A percentile compares a stretch with the other conserved stretches of the same genome.
Conservation (phyloP, 192 early-diverging fungal genomes). For the Anaeromyces robustus region DNA sequence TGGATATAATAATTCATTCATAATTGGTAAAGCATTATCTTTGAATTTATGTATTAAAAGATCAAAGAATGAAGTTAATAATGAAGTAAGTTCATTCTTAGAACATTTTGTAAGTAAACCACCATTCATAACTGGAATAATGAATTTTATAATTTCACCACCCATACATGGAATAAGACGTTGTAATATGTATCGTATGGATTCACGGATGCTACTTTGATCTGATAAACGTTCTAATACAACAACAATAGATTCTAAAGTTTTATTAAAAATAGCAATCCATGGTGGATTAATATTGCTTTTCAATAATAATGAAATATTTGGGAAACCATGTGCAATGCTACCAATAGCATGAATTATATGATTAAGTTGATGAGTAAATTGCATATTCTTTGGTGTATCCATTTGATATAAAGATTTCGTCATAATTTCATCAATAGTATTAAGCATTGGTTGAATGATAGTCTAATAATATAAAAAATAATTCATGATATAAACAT, state of each 20-base stretch:
- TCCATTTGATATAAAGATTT: constrained; percentile 41
- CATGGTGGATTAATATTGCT: constrained; percentile 29
- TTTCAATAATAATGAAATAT: constrained; percentile 20
- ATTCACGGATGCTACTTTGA: constrained; percentile 7
- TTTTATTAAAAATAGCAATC: constrained; percentile 60
- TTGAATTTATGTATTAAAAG: constrained; percentile 71
- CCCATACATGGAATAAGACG: constrained; percentile 78
- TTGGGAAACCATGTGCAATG: constrained; percentile 60
- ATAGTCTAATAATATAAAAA: constrained; percentile 31
- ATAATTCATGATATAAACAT: constrained; percentile 5
- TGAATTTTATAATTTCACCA: constrained; percentile 57
- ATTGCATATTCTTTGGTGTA: constrained; percentile 43
- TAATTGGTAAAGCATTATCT: constrained; percentile 18
- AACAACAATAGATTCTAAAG: constrained; percentile 55
- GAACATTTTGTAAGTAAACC: constrained; percentile 60
- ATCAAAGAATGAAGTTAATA: constrained; percentile 47
- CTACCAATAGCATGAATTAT: constrained; percentile 69
- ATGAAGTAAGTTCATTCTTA: constrained; percentile 73
- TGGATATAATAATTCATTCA: constrained; percentile 63
- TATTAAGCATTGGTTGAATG: constrained; percentile 58
- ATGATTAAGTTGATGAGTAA: constrained; percentile 63
- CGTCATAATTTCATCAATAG: constrained; percentile 57
- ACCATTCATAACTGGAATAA: constrained; percentile 56
- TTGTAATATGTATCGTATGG: constrained; percentile 58
- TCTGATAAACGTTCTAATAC: constrained; percentile 37